Evolutionary conservation across 1,284 basidiomycete species (phyloP).

Genomic region (Ustilago vetiveriae): DNA sequence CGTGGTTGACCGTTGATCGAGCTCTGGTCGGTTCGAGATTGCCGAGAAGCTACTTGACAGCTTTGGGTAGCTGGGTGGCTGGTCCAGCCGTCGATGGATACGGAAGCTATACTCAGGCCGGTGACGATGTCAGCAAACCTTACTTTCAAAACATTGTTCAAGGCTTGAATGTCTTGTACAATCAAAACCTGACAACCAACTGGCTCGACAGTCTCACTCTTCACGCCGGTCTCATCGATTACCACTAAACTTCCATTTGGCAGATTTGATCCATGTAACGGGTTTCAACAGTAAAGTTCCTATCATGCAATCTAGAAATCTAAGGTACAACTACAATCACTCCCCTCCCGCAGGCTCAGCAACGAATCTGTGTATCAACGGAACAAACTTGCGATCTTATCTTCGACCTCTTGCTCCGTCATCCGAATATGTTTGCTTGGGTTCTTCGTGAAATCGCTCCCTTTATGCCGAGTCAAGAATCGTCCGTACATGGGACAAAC

Average conservation of each 20-base stretch:
- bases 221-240: slow-evolving; percentile 62
- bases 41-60: slow-evolving; percentile 40
- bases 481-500: slow-evolving; percentile 55
- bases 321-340: slow-evolving; percentile 1
- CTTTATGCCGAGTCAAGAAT: slow-evolving; percentile 53
- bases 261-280: neutral
- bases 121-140: slow-evolving; percentile 57
- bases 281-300: too few species aligned
- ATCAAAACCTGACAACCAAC: slow-evolving; percentile 12
- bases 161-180: slow-evolving; percentile 55
- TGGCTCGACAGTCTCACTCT: slow-evolving; percentile 55
- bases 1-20: slow-evolving; percentile 12
- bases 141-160: slow-evolving; percentile 56
- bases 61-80: slow-evolving; percentile 63
- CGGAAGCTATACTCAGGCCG: slow-evolving; percentile 49
- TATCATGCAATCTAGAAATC: too few species aligned
- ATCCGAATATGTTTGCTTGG: slow-evolving; percentile 58
- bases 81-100: slow-evolving; percentile 56
- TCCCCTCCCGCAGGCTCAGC: too few species aligned
- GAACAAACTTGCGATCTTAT: slow-evolving; percentile 49
- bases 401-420: slow-evolving; percentile 56
- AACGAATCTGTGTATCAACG: too few species aligned
- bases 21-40: slow-evolving; percentile 16
- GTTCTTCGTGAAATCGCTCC: slow-evolving; percentile 58
- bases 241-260: slow-evolving; percentile 12